These are phyloP conservation scores for Thielaviopsis populi DNA, from an alignment of 2,329 filamentous ascomycete species.

Conservation along the genomic window DNA sequence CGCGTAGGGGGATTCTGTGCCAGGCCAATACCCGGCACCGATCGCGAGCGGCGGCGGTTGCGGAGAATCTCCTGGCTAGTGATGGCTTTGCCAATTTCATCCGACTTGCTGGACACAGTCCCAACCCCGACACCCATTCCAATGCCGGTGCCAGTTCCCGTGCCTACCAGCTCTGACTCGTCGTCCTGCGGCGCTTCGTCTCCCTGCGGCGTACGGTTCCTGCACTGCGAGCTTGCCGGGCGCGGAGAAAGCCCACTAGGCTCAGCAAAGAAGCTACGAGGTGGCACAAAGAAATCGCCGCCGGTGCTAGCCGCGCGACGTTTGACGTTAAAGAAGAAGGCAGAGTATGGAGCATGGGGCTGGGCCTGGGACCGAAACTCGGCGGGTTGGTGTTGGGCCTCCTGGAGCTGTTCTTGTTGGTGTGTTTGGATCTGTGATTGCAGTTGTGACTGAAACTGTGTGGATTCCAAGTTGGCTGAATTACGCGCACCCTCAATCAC, in stretches of 20 bases:
- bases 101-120: conserved; percentile 8
- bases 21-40: conserved; percentile 39
- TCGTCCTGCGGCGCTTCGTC: conserved; percentile 24
- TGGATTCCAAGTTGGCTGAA: conserved; percentile 33
- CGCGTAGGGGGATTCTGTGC: conserved; percentile 21
- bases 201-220: conserved; percentile 28
- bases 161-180: conserved; percentile 27
- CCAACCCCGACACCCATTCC: neutral
- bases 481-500: conserved; percentile 39
- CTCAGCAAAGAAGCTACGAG: conserved; percentile 16
- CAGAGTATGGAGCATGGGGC: neutral
- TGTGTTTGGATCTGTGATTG: conserved; percentile 1
- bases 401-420: conserved; percentile 14
- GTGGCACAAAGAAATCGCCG: conserved; percentile 8
- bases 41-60: conserved; percentile 41
- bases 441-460: neutral
- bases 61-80: conserved; percentile 36
- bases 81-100: conserved; percentile 47
- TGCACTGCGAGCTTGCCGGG: conserved; percentile 44
- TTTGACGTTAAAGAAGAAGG: conserved; percentile 4
- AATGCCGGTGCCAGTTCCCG: neutral
- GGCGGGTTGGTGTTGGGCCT: neutral
- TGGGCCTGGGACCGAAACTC: neutral
- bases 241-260: conserved; percentile 39
- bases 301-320: conserved; percentile 14